Percentiles rank a stretch among this genome's conserved stretches.
Evolutionary conservation across 805 yeast genomes (phyloP).

Genomic region (Yamadazyma laniorum): DNA sequence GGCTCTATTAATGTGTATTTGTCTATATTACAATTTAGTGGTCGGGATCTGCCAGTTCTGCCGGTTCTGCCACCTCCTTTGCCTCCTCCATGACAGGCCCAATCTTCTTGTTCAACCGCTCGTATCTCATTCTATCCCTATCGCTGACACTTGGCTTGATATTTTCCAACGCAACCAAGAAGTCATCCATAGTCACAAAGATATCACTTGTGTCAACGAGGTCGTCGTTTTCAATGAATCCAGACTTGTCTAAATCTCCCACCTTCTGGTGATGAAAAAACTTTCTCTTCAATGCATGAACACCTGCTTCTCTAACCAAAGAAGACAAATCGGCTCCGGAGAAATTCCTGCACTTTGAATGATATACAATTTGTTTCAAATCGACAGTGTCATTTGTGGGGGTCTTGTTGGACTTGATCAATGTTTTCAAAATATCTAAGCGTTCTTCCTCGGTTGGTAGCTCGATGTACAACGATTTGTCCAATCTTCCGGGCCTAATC

Average conservation of each 20-base stretch:
- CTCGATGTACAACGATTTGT: constrained; percentile 88
- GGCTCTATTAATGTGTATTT: no score
- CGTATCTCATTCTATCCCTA: constrained; percentile 74
- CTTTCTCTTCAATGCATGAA: constrained; percentile 73
- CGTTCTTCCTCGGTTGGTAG: constrained; percentile 79
- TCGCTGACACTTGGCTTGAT: constrained; percentile 92
- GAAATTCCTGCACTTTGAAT: constrained; percentile 80
- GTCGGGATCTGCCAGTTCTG: no score
- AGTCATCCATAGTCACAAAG: constrained; percentile 63
- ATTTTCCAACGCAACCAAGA: constrained; percentile 63
- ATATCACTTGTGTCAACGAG: constrained; percentile 35
- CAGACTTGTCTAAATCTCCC: constrained; percentile 38
- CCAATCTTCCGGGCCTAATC: constrained; percentile 95
- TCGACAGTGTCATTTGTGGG: constrained; percentile 70
- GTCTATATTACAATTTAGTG: no score
- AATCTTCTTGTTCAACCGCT: constrained; percentile 66
- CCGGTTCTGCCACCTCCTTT: neutral
- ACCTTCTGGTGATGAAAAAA: constrained; percentile 50
- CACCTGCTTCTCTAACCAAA: constrained; percentile 91
- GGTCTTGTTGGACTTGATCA: constrained; percentile 67
- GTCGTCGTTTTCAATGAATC: constrained; percentile 28
- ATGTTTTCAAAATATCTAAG: constrained; percentile 75
- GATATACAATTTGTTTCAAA: constrained; percentile 60
- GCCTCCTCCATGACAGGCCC: constrained; percentile 26
- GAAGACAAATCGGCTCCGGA: constrained; percentile 97